Base-by-base conservation (phyloP, 257 asterid species). In the Eucommia ulmoides region DNA sequence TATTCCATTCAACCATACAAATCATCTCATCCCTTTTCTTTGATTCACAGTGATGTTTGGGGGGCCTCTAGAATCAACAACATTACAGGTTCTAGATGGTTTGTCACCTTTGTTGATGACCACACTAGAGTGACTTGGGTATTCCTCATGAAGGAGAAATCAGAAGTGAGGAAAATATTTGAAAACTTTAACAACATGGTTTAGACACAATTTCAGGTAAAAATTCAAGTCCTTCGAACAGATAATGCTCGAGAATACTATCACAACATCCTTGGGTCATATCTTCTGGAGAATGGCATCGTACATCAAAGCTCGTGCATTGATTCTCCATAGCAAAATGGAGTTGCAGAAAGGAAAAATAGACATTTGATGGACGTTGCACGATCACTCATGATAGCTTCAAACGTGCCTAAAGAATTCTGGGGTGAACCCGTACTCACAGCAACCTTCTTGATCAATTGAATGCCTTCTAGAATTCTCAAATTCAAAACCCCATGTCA, bases 1-100 rank as follows among this genome's bases (percentile, higher is more conserved):
- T 52, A 52, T 33, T 29, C 29, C 0, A 33, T 0, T 11, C 57
- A n/a, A n/a, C n/a, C n/a, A 3, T 33, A 52, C 33, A 20, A 33
- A 21, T 11, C 57, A 9, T 52, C 47, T 8, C 7, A 20, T 17
- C 47, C 57, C 3, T 52, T 52, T 52, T 52, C 48, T 29, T 2
- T 52, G 14, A 33, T 52, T 10, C 26, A 52, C 14, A 33, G 20
- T 52, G 41, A 52, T 23, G 19, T 33, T 26, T 52, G 12, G 57
- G 57, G 48, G 2, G 25, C 57, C 7, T 33, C 26, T 29, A 19
- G 47, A 12, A 8, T 20, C 11, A 20, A 52, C 2, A 33, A 33
- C 10, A 19, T 29, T 29, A 20, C 20, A 7, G 24, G n/a, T 9
- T 2, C 47, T 12, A 15, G 1, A 19, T 52, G 38, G 47, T 52